Percentiles rank a stretch among this genome's conserved stretches.
phyloP scores from a whole-genome alignment of 495 filamentous ascomycete species.

The Penicillium diatomitis region DNA sequence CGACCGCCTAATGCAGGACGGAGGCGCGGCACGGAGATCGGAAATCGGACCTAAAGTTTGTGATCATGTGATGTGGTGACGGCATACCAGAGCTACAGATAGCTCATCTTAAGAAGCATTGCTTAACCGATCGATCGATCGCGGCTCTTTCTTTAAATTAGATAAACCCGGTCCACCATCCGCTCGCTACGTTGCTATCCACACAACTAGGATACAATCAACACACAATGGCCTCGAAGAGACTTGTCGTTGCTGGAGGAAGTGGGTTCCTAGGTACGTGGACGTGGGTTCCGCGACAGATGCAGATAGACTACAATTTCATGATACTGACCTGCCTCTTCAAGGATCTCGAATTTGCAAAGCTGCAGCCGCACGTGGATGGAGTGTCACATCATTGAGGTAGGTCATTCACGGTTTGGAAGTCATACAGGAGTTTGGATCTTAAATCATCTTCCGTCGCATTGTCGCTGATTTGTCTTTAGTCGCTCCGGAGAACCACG shows the following conservation, averaged over 20 bases:
- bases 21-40: slow-evolving; percentile 5
- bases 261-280: slow-evolving; percentile 77
- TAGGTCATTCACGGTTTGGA: slow-evolving; percentile 19
- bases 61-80: slow-evolving; percentile 15
- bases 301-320: neutral
- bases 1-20: neutral
- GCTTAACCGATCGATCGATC: neutral
- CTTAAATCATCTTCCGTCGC: no score
- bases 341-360: slow-evolving; percentile 82
- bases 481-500: slow-evolving; percentile 83
- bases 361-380: slow-evolving; percentile 69
- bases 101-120: slow-evolving; percentile 5
- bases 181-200: no score
- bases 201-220: slow-evolving; percentile 20
- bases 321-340: slow-evolving; percentile 3
- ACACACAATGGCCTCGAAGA: slow-evolving; percentile 46
- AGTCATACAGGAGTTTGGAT: neutral
- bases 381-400: slow-evolving; percentile 87
- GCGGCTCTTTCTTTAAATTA: neutral
- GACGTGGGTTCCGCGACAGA: neutral
- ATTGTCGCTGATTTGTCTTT: neutral
- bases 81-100: slow-evolving; percentile 11
- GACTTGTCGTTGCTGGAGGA: slow-evolving; percentile 82
- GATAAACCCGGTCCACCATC: no score
- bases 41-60: neutral